Evolutionary conservation across 2,329 filamentous ascomycete genomes (phyloP).

Genomic region (Aspergillus transmontanensis): DNA sequence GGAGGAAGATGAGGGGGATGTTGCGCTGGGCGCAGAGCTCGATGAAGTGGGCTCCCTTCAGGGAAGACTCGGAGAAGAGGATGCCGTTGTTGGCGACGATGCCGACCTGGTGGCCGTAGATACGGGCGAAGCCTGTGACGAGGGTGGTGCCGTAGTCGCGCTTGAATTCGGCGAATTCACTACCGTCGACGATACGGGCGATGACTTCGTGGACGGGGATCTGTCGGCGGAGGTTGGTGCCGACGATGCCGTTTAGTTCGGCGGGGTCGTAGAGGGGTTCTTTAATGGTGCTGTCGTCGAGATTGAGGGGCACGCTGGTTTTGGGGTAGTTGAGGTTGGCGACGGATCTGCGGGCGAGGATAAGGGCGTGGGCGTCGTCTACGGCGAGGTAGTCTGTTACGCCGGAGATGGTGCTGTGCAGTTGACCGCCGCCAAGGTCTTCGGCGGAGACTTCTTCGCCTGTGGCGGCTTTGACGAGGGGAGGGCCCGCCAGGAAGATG

Average conservation of each 20-base stretch:
- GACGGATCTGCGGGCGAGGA: constrained; percentile 80
- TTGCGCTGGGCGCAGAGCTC: constrained; percentile 89
- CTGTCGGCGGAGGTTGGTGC: constrained; percentile 83
- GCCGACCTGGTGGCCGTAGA: constrained; percentile 87
- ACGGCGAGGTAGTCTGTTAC: constrained; percentile 96
- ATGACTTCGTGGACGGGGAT: constrained; percentile 89
- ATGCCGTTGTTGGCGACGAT: constrained; percentile 97
- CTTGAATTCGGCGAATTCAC: constrained; percentile 92
- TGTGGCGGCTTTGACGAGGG: constrained; percentile 92
- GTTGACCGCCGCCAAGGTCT: constrained; percentile 83
- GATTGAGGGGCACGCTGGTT: constrained; percentile 36
- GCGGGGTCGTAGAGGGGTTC: constrained; percentile 79
- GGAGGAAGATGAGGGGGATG: constrained; percentile 87
- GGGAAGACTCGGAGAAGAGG: constrained; percentile 81
- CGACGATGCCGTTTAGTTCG: constrained; percentile 86
- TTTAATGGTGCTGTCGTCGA: constrained; percentile 49
- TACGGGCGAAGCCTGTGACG: constrained; percentile 86
- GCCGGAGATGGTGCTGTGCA: constrained; percentile 88
- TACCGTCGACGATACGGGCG: constrained; percentile 87
- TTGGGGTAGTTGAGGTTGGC: constrained; percentile 86
- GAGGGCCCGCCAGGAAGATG: constrained; percentile 93
- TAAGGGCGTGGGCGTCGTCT: constrained; percentile 87
- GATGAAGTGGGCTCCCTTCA: constrained; percentile 97
- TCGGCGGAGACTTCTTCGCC: constrained; percentile 90
- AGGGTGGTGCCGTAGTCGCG: constrained; percentile 84